Conservation (phyloP, 257 asterid genomes). For the Solanum clarkiae region DNA sequence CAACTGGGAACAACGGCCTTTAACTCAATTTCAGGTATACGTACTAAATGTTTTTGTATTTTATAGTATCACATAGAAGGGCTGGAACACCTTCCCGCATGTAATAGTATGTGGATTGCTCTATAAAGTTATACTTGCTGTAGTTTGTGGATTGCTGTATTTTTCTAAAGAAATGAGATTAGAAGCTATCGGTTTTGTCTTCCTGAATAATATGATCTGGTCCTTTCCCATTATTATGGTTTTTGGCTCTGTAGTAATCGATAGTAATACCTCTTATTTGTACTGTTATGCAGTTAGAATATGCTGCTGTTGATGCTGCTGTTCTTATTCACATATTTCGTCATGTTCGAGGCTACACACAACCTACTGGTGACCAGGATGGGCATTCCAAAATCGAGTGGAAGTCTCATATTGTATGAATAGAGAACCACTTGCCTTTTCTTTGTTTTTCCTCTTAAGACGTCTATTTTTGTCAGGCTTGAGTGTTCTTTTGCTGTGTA, state of each 20-base stretch:
- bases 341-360: conserved; percentile 47
- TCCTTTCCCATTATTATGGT: background rate
- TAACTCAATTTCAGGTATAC: conserved; percentile 63
- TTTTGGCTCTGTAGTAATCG: background rate
- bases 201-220: background rate
- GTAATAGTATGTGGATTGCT: background rate
- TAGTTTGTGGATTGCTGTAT: background rate
- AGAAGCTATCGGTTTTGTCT: background rate
- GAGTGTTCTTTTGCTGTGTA: background rate
- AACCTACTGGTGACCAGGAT: conserved; percentile 25
- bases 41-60: background rate
- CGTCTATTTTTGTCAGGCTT: background rate
- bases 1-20: conserved; percentile 94
- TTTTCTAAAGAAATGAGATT: background rate
- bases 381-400: conserved; percentile 55
- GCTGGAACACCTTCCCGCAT: background rate
- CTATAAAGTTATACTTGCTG: background rate
- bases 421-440: background rate
- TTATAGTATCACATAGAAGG: background rate
- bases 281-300: conserved; percentile 56
- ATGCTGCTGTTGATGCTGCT: conserved; percentile 97
- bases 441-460: background rate
- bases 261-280: background rate
- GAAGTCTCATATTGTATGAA: conserved; percentile 81
- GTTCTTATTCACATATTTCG: conserved; percentile 79